phyloP scores from a whole-genome alignment of 176 grass and related monocot genomes.

The Eremochloa ophiuroides region DNA sequence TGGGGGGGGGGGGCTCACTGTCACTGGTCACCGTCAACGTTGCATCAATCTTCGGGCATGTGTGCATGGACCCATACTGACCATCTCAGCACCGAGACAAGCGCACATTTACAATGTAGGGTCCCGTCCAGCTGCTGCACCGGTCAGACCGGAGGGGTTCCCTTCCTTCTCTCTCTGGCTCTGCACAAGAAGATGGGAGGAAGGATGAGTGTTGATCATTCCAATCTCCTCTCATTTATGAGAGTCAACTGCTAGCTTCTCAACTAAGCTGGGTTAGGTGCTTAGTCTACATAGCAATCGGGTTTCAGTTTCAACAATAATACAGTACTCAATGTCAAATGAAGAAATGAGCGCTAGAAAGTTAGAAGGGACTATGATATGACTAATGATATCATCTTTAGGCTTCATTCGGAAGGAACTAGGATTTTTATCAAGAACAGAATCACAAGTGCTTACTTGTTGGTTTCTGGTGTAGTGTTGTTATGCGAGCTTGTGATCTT shows the following conservation, averaged over 20 bases:
- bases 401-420: background rate
- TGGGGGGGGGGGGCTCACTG: slow-evolving; percentile 12
- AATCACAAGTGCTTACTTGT: slow-evolving; percentile 2
- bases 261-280: slow-evolving; percentile 23
- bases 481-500: background rate
- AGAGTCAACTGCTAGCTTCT: slow-evolving; percentile 33
- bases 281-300: background rate
- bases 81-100: slow-evolving; percentile 34
- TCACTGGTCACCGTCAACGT: slow-evolving; percentile 13
- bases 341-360: background rate
- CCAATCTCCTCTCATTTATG: slow-evolving; percentile 18
- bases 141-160: background rate
- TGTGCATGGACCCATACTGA: slow-evolving; percentile 27
- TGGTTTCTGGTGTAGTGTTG: background rate
- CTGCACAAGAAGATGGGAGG: slow-evolving; percentile 10
- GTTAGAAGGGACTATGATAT: background rate
- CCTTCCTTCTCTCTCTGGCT: background rate
- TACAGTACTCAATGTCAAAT: background rate
- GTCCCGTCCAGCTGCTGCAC: slow-evolving; percentile 30
- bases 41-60: slow-evolving; percentile 33
- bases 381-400: background rate
- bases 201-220: background rate
- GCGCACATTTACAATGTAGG: slow-evolving; percentile 52
- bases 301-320: background rate
- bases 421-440: background rate